phyloP scores from a whole-genome alignment of 2,329 filamentous ascomycete species.

The Alternaria sp. region DNA sequence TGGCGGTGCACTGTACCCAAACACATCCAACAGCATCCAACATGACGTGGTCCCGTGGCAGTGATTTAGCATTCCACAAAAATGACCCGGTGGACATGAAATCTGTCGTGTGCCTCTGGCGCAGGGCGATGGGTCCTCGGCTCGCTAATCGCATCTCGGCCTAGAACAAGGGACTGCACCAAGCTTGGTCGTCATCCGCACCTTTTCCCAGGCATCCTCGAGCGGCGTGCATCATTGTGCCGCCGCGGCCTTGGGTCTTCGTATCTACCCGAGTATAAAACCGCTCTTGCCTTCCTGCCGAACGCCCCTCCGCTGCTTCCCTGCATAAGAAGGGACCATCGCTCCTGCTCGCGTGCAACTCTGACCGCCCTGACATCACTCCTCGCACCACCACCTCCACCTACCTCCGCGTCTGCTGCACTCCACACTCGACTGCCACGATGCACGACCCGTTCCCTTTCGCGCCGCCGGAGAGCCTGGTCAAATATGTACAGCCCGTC shows the following conservation, averaged over 20 bases:
- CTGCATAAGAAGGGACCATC: neutral
- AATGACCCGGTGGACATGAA: constrained; percentile 12
- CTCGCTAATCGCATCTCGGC: constrained; percentile 28
- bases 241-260: constrained; percentile 1
- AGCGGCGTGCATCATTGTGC: constrained; percentile 16
- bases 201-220: constrained; percentile 19
- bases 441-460: constrained; percentile 78
- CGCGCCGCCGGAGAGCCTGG: constrained; percentile 64
- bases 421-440: constrained; percentile 27
- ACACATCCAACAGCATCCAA: neutral
- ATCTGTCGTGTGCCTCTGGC: constrained; percentile 26
- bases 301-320: constrained; percentile 8
- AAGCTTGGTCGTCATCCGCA: constrained; percentile 13
- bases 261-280: constrained; percentile 18
- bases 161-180: constrained; percentile 12
- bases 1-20: constrained; percentile 15
- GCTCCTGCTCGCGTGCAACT: constrained; percentile 10
- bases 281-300: constrained; percentile 4
- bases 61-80: neutral
- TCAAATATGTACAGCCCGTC: constrained; percentile 65
- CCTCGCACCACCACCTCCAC: constrained; percentile 6
- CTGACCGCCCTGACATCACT: constrained; percentile 11
- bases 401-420: constrained; percentile 12
- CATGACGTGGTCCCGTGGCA: constrained; percentile 39
- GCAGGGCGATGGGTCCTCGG: constrained; percentile 15